Conservation (phyloP, 2,329 filamentous ascomycete species). For the Paecilomyces sp. region DNA sequence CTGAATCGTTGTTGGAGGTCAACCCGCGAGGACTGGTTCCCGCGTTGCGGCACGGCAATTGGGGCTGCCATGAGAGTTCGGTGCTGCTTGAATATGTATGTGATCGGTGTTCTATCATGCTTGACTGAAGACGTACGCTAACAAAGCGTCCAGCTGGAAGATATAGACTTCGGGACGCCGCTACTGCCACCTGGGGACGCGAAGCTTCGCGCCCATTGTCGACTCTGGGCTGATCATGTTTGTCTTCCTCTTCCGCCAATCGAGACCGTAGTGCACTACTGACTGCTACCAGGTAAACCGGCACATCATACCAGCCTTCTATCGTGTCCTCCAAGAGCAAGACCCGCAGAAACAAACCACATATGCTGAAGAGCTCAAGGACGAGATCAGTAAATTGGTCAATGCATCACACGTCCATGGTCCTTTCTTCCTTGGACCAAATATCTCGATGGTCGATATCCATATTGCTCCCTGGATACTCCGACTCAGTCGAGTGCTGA, state of each 20-base stretch:
- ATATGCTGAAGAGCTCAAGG: constrained; percentile 55
- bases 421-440: constrained; percentile 59
- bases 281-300: constrained; percentile 57
- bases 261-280: constrained; percentile 7
- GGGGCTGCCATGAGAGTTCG: constrained; percentile 74
- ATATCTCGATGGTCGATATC: constrained; percentile 62
- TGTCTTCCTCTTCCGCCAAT: constrained; percentile 19
- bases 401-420: constrained; percentile 52
- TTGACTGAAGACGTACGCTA: not conserved
- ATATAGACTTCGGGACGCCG: constrained; percentile 53
- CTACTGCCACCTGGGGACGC: constrained; percentile 60
- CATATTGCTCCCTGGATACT: constrained; percentile 71
- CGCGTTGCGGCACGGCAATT: constrained; percentile 68
- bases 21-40: constrained; percentile 72
- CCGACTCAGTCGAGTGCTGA: constrained; percentile 58
- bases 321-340: constrained; percentile 61
- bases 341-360: constrained; percentile 52
- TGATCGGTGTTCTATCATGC: constrained; percentile 2
- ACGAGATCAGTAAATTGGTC: constrained; percentile 57
- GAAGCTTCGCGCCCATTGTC: constrained; percentile 63
- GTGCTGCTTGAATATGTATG: constrained; percentile 79
- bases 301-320: constrained; percentile 69
- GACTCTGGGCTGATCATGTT: constrained; percentile 76
- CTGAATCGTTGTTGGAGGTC: constrained; percentile 62
- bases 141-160: constrained; percentile 55